These are phyloP conservation scores for Xanthoconium stramineum DNA, from an alignment of 768 basidiomycete species.

Conservation along the genomic window DNA sequence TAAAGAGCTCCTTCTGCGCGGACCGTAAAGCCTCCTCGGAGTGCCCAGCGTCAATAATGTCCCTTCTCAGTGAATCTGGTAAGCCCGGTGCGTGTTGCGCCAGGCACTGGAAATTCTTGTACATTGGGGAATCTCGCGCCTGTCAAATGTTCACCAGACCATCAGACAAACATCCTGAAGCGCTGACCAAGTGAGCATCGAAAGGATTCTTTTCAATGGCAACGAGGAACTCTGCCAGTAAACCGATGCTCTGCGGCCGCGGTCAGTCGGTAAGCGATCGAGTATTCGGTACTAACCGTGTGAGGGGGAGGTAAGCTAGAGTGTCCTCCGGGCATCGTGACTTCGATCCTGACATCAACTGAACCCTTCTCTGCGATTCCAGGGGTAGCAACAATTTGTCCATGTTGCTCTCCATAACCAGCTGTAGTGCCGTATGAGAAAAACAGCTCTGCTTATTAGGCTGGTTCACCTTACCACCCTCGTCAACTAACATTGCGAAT, in stretches of 20 bases:
- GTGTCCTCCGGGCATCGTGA: constrained; percentile 75
- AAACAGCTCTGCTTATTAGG: not conserved
- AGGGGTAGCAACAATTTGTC: constrained; percentile 55
- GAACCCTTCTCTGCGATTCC: constrained; percentile 76
- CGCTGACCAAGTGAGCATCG: constrained; percentile 46
- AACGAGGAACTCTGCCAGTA: constrained; percentile 68
- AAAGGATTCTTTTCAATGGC: constrained; percentile 67
- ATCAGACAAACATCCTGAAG: not conserved
- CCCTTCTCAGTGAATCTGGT: constrained; percentile 42
- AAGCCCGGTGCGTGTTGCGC: constrained; percentile 60
- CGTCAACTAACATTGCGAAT: constrained; percentile 81
- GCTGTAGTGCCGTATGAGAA: constrained; percentile 30
- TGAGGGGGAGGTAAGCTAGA: constrained; percentile 81
- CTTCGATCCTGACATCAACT: constrained; percentile 58
- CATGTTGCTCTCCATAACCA: constrained; percentile 48
- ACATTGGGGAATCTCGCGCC: constrained; percentile 57
- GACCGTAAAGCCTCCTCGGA: constrained; percentile 50
- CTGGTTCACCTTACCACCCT: constrained; percentile 58
- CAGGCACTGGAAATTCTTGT: constrained; percentile 60
- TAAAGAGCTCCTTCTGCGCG: constrained; percentile 47
- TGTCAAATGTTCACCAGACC: constrained; percentile 18
- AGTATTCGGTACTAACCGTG: constrained; percentile 47
- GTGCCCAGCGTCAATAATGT: constrained; percentile 44
- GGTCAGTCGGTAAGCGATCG: constrained; percentile 2
- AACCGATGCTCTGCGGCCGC: constrained; percentile 69